A percentile compares a stretch with the other conserved stretches of the same genome.
Conservation (phyloP, 1,284 basidiomycete species). For the Bondarzewia mesenterica region DNA sequence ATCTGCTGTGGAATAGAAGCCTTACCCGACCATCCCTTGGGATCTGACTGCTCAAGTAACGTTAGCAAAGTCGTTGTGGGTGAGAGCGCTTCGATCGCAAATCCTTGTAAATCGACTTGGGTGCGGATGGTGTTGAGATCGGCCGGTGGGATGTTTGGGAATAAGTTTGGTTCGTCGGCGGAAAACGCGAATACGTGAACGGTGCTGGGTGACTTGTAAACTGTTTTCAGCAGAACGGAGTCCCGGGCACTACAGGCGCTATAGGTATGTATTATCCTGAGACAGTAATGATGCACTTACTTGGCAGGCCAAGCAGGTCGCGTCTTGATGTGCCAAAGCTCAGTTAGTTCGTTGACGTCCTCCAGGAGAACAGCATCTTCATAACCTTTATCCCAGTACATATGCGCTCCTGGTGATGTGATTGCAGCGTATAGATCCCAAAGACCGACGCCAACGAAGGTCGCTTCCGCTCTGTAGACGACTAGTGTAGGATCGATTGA, state of each 20-base stretch:
- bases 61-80: constrained; percentile 94
- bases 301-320: constrained; percentile 89
- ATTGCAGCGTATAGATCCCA: constrained; percentile 96
- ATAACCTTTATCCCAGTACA: constrained; percentile 86
- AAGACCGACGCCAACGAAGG: constrained; percentile 91
- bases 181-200: constrained; percentile 97
- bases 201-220: constrained; percentile 94
- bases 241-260: constrained; percentile 68
- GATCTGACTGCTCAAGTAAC: constrained; percentile 93
- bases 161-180: constrained; percentile 81
- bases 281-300: constrained; percentile 38
- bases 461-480: constrained; percentile 94
- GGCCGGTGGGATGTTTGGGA: constrained; percentile 68
- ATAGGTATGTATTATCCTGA: constrained; percentile 5
- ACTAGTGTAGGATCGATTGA: constrained; percentile 97
- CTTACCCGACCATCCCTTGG: constrained; percentile 96
- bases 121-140: constrained; percentile 82
- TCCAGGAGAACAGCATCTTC: constrained; percentile 83
- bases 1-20: constrained; percentile 88
- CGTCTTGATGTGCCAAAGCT: constrained; percentile 86
- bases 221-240: constrained; percentile 85
- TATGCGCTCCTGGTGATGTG: constrained; percentile 73
- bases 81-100: constrained; percentile 93
- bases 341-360: constrained; percentile 87
- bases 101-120: constrained; percentile 93